Base-by-base conservation (phyloP, 2,329 filamentous ascomycete genomes). In the Aspergillus novofumigatus region DNA sequence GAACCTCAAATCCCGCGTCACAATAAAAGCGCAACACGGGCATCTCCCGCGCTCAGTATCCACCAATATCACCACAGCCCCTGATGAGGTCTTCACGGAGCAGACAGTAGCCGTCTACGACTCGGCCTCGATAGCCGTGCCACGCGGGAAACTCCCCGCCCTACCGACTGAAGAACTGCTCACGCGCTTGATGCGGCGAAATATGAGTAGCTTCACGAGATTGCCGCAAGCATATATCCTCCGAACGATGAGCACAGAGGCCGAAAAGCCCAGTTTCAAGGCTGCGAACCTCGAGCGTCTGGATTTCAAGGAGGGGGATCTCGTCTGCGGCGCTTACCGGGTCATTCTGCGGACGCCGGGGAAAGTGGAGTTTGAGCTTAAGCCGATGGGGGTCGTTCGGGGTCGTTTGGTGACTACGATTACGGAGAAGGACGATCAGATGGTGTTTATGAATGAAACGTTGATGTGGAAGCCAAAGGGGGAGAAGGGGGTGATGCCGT, bases 281-380 rank as follows among this genome's bases (percentile, higher is more conserved):
- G 10, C 60, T 0, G 60, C 60, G 2, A 59, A 70, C 53, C 67
- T 74, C 20, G 51, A 58, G 1, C 53, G 59, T 2, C 58, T 73
- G 14, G 61, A 69, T n/a, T 74, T 74, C 28, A 23, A 62, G 0
- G 51, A 62, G 4, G 69, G 70, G 0, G 71, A 75, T 56, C 48
- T 71, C 29, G 64, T 74, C 1, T 72, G 72, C 53, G 73, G 70
- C 0, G 47, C 66, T 2, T 74, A 74, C 53, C 65, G 61, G 0
- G 70, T 74, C 14, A 49, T 61, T 3, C 42, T 60, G 9, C 59
- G 72, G n/a, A 60, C 54, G 5, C 51, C 51, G n/a, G 59, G 65
- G n/a, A 65, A 64, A 48, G 69, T 71, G 3, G 72, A 74, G 55
- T 72, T 73, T 56, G 67, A 63, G 23, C 64, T 74, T 35, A 45